phyloP scores from a whole-genome alignment of 2,329 filamentous ascomycete species.

The Plenodomus biglobosus region DNA sequence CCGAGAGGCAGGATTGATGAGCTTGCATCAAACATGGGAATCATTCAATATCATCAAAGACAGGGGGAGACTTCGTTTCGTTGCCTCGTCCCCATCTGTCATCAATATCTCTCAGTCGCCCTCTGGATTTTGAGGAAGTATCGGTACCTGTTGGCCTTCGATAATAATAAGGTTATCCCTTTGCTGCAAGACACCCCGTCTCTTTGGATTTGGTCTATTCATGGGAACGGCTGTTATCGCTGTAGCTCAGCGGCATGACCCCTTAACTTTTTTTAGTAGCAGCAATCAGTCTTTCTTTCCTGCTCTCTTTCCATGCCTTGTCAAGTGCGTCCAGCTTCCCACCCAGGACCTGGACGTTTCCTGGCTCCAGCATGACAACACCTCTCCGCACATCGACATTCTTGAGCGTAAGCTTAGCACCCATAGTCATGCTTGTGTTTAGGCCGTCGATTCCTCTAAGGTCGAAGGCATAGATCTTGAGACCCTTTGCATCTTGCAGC shows the following conservation, averaged over 20 bases:
- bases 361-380: slow-evolving; percentile 73
- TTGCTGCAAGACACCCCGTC: too few relatives aligned
- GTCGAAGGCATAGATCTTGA: slow-evolving; percentile 73
- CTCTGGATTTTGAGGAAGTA: not conserved
- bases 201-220: too few relatives aligned
- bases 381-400: slow-evolving; percentile 71
- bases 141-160: too few relatives aligned
- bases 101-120: not conserved
- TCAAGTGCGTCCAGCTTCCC: slow-evolving; percentile 85
- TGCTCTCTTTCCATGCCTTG: slow-evolving; percentile 70
- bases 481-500: slow-evolving; percentile 72
- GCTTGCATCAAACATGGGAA: slow-evolving; percentile 10
- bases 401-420: slow-evolving; percentile 75
- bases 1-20: too few relatives aligned
- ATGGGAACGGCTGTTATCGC: too few relatives aligned
- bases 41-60: slow-evolving; percentile 11
- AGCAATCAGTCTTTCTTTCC: slow-evolving; percentile 68
- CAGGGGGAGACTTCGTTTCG: slow-evolving; percentile 11
- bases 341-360: slow-evolving; percentile 71
- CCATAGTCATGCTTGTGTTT: slow-evolving; percentile 69
- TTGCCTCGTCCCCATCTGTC: slow-evolving; percentile 7
- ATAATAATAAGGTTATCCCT: too few relatives aligned
- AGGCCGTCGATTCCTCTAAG: slow-evolving; percentile 66
- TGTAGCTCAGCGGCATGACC: too few relatives aligned
- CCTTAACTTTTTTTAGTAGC: too few relatives aligned